Percentiles rank a stretch among this genome's conserved stretches.
Conservation (phyloP, 148 eudicot species). For the Polygonum maritimum region DNA sequence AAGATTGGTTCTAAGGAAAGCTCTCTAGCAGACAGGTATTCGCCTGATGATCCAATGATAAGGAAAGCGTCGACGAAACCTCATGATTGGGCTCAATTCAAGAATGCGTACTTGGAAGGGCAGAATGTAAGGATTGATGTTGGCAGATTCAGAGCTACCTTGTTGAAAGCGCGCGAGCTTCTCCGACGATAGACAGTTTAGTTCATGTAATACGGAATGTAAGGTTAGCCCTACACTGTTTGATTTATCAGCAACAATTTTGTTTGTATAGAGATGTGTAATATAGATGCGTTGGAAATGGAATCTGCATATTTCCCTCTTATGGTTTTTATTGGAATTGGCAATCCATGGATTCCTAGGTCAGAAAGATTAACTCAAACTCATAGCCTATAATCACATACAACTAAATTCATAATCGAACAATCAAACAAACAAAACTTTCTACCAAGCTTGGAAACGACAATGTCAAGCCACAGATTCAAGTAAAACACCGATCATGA, state of each 20-base stretch:
- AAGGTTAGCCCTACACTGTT: not conserved
- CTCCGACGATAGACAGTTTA: not conserved
- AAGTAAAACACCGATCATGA: too few species aligned
- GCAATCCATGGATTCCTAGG: not conserved
- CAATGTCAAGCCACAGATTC: too few species aligned
- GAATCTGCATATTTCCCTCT: not conserved
- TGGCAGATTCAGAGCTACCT: not conserved
- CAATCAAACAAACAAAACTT: not conserved
- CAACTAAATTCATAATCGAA: too few species aligned
- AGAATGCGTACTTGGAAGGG: slow-evolving; percentile 10
- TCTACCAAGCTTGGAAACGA: too few species aligned
- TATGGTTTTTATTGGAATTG: not conserved
- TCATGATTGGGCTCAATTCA: not conserved
- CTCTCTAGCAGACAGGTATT: not conserved
- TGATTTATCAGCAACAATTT: not conserved
- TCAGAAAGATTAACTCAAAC: too few species aligned
- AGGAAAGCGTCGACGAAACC: not conserved
- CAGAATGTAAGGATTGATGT: slow-evolving; percentile 8
- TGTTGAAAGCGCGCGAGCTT: not conserved
- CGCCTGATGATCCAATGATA: not conserved
- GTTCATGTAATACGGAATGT: not conserved
- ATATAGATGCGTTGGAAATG: not conserved
- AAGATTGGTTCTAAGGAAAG: slow-evolving; percentile 19
- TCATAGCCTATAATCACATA: too few species aligned
- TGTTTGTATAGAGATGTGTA: not conserved